These are phyloP conservation scores for Sclerotinia borealis DNA, from an alignment of 2,329 filamentous ascomycete genomes.

Conservation along the genomic window DNA sequence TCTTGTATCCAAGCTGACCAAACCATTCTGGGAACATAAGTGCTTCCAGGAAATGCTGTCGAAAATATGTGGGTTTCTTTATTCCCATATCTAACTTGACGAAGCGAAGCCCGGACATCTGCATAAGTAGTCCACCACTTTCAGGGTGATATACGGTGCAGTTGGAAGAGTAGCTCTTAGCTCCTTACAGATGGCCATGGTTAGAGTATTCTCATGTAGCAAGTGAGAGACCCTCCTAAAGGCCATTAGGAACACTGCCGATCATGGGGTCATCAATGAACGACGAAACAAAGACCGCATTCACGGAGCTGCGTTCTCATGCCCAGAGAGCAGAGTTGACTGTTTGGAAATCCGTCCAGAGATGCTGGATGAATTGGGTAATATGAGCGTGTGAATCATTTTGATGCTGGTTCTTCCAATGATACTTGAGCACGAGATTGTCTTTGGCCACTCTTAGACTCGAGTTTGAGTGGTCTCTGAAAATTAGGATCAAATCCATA, in stretches of 20 bases:
- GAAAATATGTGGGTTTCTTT: constrained; percentile 9
- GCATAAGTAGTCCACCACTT: constrained; percentile 20
- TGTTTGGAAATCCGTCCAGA: constrained; percentile 32
- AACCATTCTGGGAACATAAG: constrained; percentile 14
- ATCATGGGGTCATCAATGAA: constrained; percentile 23
- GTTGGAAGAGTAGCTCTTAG: constrained; percentile 12
- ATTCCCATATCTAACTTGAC: constrained; percentile 10
- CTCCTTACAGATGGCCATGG: constrained; percentile 11
- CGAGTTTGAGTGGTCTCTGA: neutral
- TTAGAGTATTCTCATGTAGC: constrained; percentile 11
- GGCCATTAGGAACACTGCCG: constrained; percentile 13
- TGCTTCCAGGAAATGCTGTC: neutral
- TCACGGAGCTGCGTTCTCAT: constrained; percentile 18
- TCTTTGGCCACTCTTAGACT: constrained; percentile 6
- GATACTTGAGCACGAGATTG: neutral
- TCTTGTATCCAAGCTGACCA: neutral
- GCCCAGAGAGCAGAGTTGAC: constrained; percentile 21
- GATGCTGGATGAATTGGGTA: constrained; percentile 33
- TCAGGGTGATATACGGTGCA: constrained; percentile 17
- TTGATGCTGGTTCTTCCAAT: constrained; percentile 6
- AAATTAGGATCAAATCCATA: neutral
- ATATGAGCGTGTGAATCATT: constrained; percentile 24
- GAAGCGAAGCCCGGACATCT: constrained; percentile 22
- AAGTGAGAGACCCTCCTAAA: constrained; percentile 7
- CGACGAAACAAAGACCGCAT: constrained; percentile 19